These are phyloP conservation scores for Penicillium polonicum DNA, from an alignment of 2,329 filamentous ascomycete species.

Conservation along the genomic window DNA sequence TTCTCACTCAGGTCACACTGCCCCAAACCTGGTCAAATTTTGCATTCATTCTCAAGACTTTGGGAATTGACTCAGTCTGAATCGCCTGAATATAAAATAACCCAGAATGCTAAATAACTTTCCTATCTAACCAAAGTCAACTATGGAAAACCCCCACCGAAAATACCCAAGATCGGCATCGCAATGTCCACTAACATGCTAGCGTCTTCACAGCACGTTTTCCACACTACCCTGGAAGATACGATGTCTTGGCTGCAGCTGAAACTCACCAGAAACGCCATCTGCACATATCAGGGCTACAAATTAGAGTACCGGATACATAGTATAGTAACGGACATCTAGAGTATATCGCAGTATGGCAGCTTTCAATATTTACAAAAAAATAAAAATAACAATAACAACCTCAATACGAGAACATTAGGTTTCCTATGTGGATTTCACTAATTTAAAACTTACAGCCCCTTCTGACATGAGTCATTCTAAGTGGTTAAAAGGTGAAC, in stretches of 20 bases:
- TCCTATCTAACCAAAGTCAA: too few species aligned
- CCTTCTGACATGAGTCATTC: background rate
- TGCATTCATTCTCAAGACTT: too few species aligned
- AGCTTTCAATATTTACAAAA: background rate
- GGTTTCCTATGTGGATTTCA: background rate
- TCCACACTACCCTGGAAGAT: too few species aligned
- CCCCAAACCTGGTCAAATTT: too few species aligned
- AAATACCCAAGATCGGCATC: background rate
- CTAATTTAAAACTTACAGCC: background rate
- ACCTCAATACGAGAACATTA: background rate
- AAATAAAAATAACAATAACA: background rate
- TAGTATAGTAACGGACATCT: background rate
- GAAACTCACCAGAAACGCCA: too few species aligned
- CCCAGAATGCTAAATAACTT: background rate
- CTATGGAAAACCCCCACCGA: background rate
- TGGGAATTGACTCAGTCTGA: background rate
- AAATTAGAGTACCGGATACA: background rate
- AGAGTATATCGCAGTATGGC: background rate
- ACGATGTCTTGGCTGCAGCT: too few species aligned
- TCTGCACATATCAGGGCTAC: background rate
- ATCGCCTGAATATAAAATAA: background rate
- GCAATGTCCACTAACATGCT: background rate
- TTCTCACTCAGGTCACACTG: background rate
- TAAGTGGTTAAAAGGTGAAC: too few species aligned
- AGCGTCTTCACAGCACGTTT: background rate